Percentiles rank a stretch among this genome's conserved stretches.
phyloP scores from a whole-genome alignment of 192 early-diverging fungal species.

The Coemansia sp. region DNA sequence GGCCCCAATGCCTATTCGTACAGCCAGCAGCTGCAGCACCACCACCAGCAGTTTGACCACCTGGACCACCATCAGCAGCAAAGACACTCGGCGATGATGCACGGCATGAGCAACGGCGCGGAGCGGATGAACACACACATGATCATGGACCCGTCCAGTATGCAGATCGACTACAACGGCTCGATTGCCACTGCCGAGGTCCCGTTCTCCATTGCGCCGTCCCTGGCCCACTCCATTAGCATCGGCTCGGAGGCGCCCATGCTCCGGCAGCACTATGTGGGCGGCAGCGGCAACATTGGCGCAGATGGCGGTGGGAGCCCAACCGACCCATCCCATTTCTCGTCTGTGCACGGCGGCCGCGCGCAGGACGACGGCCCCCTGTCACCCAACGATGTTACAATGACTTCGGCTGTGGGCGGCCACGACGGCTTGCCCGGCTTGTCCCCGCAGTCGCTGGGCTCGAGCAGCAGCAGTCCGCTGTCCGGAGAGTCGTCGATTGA shows the following conservation, averaged over 20 bases:
- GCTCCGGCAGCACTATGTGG: conserved; percentile 11
- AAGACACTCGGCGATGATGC: conserved; percentile 32
- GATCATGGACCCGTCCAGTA: conserved; percentile 42
- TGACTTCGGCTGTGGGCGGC: conserved; percentile 13
- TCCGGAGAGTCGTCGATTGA: conserved; percentile 5
- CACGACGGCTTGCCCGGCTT: neutral
- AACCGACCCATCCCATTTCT: conserved; percentile 3
- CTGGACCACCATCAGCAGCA: conserved; percentile 17
- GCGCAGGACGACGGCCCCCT: neutral
- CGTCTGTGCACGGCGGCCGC: neutral
- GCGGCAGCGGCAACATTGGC: conserved; percentile 5
- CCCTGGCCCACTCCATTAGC: conserved; percentile 13
- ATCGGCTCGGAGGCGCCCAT: conserved; percentile 9
- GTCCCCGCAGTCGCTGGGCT: neutral
- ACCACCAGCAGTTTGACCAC: conserved; percentile 18
- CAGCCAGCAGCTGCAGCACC: conserved; percentile 23
- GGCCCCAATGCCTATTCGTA: conserved; percentile 22
- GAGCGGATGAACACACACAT: conserved; percentile 25
- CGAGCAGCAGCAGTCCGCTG: conserved; percentile 13
- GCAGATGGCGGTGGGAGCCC: conserved; percentile 5
- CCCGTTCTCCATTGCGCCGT: conserved; percentile 25
- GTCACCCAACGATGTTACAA: conserved; percentile 14
- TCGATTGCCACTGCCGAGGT: conserved; percentile 20
- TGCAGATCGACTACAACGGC: conserved; percentile 35
- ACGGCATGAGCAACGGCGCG: conserved; percentile 25